phyloP scores from a whole-genome alignment of 208 protist species.

The Trypanosoma rangeli region DNA sequence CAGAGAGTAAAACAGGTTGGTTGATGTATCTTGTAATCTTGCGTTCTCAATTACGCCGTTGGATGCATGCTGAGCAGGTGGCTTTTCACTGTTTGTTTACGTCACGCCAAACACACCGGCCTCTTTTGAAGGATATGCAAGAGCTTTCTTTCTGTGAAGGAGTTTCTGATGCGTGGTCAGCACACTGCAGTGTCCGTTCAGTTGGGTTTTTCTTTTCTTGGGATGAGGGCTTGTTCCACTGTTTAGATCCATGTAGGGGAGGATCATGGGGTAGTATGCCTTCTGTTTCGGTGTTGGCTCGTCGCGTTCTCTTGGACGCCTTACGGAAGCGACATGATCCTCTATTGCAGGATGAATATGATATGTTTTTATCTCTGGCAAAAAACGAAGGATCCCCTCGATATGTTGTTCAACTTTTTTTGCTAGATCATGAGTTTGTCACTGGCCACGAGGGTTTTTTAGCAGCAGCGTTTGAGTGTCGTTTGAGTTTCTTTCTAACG shows the following conservation, averaged over 20 bases:
- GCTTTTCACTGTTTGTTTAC: constrained; percentile 41
- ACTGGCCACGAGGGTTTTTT: constrained; percentile 22
- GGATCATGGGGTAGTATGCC: constrained; percentile 14
- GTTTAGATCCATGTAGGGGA: constrained; percentile 12
- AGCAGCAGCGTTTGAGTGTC: constrained; percentile 69
- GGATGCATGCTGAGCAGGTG: constrained; percentile 67
- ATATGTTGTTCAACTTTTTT: constrained; percentile 76
- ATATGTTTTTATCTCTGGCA: constrained; percentile 45
- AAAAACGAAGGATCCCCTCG: constrained; percentile 9
- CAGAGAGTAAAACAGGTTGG: constrained; percentile 42
- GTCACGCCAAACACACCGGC: constrained; percentile 12
- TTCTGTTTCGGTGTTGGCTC: constrained; percentile 32
- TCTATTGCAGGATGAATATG: constrained; percentile 40
- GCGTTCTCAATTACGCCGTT: constrained; percentile 59
- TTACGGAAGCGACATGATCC: constrained; percentile 43
- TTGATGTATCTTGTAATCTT: constrained; percentile 54
- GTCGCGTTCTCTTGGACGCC: constrained; percentile 31
- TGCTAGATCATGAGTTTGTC: constrained; percentile 30
- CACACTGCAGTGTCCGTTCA: constrained; percentile 49
- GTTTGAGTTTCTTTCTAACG: constrained; percentile 68
- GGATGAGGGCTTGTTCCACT: constrained; percentile 29
- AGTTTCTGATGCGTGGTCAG: constrained; percentile 62
- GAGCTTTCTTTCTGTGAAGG: constrained; percentile 47
- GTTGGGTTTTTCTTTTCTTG: constrained; percentile 60
- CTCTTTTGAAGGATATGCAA: constrained; percentile 31